Conservation (phyloP, 1,284 basidiomycete species). For the Takashimella tepidaria region DNA sequence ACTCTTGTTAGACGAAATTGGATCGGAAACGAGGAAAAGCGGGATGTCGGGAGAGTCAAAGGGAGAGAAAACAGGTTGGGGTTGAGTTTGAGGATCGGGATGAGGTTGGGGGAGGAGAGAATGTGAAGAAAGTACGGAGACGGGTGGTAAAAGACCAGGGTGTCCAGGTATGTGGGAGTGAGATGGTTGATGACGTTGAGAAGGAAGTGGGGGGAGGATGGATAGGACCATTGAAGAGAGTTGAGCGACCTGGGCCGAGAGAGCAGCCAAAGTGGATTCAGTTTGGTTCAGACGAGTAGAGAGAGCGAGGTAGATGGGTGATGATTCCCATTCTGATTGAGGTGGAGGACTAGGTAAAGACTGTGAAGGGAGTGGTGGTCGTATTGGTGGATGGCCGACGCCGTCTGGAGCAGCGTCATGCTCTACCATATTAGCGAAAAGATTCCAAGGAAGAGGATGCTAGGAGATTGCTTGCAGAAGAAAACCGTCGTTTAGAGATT, state of each 20-base stretch:
- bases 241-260: conserved; percentile 37
- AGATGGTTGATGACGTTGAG: conserved; percentile 1
- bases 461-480: too few relatives aligned
- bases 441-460: too few relatives aligned
- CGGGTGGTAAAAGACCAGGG: not conserved
- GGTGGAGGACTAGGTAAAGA: not conserved
- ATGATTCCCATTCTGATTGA: conserved; percentile 19
- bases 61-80: conserved; percentile 12
- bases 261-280: conserved; percentile 27
- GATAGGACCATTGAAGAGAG: conserved; percentile 25
- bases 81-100: not conserved
- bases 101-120: conserved; percentile 11
- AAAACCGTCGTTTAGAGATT: too few relatives aligned
- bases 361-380: not conserved
- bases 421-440: not conserved
- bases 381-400: not conserved
- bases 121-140: conserved; percentile 19
- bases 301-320: conserved; percentile 33
- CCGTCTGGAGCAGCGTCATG: not conserved
- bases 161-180: too few relatives aligned
- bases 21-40: not conserved
- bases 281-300: conserved; percentile 30
- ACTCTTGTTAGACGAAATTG: not conserved
- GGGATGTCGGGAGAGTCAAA: conserved; percentile 12
- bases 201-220: conserved; percentile 5